Percentiles rank a stretch among this genome's conserved stretches.
phyloP scores from a whole-genome alignment of 108 stramenopile species.

The Nannochloropsis gaditana region DNA sequence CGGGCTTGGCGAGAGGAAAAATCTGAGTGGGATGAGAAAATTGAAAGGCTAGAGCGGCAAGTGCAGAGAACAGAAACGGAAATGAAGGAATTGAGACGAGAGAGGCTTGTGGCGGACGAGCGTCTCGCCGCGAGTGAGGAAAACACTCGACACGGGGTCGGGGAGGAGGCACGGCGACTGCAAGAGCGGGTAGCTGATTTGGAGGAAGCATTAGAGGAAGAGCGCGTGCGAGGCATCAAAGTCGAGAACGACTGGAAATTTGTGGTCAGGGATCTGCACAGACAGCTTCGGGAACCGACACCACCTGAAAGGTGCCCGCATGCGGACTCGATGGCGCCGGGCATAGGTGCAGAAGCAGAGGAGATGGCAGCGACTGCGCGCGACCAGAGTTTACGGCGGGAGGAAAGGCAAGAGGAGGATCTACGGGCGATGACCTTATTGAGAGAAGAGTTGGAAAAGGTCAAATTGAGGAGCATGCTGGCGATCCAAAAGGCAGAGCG shows the following conservation, averaged over 20 bases:
- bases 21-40: background rate
- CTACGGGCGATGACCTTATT: background rate
- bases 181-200: background rate
- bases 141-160: background rate
- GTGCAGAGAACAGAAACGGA: background rate
- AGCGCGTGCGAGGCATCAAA: background rate
- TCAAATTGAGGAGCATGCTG: background rate
- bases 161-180: background rate
- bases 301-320: background rate
- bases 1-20: background rate
- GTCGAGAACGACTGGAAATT: constrained; percentile 18
- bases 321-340: background rate
- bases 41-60: background rate
- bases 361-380: background rate
- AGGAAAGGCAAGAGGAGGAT: background rate
- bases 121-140: background rate
- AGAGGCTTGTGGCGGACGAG: background rate
- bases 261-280: background rate
- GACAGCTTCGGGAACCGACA: background rate
- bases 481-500: constrained; percentile 7
- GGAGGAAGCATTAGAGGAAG: background rate
- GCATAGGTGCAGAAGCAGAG: background rate
- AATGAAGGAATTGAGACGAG: background rate
- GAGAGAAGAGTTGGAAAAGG: background rate
- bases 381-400: background rate